Base-by-base conservation (phyloP, 495 filamentous ascomycete genomes). In the Penicillium alfredii region DNA sequence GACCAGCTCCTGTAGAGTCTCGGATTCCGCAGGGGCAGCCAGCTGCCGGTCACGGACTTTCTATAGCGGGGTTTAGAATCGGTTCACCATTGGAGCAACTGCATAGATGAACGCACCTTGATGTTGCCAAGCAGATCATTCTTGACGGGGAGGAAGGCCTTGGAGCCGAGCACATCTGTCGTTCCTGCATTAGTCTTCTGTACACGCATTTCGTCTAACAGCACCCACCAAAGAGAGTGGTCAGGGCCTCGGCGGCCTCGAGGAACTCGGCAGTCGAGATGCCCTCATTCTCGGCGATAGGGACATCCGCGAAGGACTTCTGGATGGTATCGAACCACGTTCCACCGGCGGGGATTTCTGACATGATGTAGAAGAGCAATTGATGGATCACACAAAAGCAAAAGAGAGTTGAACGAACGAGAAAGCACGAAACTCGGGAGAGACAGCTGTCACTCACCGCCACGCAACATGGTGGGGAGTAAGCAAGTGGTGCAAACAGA, bases 101-200 rank as follows among this genome's bases (percentile, higher is more conserved):
- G 36, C 32, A 35, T 7, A 22, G 28, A 18, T 31, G n/a, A 19
- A 53, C 62, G 38, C 56, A 96, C 90, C 77, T 88, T 86, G 60
- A 98, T 77, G 58, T 98, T 98, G 54, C 86, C 86, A 6, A 77
- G 48, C 72, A 98, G 81, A 61, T 98, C 92, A 42, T 63, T 82
- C 73, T 96, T 94, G 40, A 98, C 90, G 16, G 81, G 79, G 4
- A 63, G 73, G 67, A 97, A 95, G 40, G 88, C 87, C 9, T 78
- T 68, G 22, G 80, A 84, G 29, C 86, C 88, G 18, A 97, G 74
- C 21, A 84, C 62, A 56, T 94, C 90, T 94, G 44, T 29, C 35
- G 16, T 38, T 33, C 17, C 34, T 6, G 45, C 12, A 44, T 46
- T 30, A 46, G 41, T 24, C 30, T 15, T 30, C 15, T 16, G 16